A percentile compares a stretch with the other conserved stretches of the same genome.
phyloP scores from a whole-genome alignment of 495 filamentous ascomycete species.

The Trichoderma asperelloides region DNA sequence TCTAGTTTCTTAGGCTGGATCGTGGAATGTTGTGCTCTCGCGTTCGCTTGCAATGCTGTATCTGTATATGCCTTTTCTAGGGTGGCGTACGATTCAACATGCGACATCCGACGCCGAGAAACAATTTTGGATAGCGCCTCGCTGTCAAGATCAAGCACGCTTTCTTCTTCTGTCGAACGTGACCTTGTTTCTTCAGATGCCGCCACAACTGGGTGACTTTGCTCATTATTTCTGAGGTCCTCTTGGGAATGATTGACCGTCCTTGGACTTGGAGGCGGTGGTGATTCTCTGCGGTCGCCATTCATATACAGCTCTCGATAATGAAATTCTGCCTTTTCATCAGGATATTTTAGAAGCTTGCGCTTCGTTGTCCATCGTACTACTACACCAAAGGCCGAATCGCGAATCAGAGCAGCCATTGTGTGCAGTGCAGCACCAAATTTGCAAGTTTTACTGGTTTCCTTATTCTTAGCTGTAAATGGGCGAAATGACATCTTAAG shows the following conservation, averaged over 20 bases:
- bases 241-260: neutral
- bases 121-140: neutral
- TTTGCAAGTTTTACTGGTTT: no score
- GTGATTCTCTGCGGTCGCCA: neutral
- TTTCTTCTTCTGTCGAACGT: neutral
- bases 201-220: neutral
- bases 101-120: neutral
- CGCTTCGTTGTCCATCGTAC: neutral
- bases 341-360: neutral
- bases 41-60: neutral
- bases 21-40: neutral
- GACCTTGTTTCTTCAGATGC: neutral
- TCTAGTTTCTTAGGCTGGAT: neutral
- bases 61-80: neutral
- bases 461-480: no score
- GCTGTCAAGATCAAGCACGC: neutral
- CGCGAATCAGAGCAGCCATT: neutral
- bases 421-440: neutral
- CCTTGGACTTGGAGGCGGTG: neutral
- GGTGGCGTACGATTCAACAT: neutral
- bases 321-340: neutral
- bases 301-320: neutral
- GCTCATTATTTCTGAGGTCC: neutral
- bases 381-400: neutral
- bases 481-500: no score